phyloP scores from a whole-genome alignment of 2,329 filamentous ascomycete genomes.

The Colletotrichum coccodes region DNA sequence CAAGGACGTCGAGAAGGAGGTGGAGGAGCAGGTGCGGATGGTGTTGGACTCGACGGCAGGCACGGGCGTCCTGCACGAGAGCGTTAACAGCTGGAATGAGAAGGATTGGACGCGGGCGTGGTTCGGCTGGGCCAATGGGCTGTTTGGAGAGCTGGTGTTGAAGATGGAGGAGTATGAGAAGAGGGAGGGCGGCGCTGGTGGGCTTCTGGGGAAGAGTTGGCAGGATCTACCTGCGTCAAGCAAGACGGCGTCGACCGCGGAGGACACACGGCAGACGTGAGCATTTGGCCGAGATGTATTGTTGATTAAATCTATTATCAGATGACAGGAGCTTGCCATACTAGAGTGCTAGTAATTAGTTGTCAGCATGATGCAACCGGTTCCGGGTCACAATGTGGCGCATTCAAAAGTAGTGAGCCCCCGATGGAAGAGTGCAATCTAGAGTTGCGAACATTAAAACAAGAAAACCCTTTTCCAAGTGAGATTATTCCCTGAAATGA shows the following conservation, averaged over 20 bases:
- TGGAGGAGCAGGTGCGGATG: slow-evolving; percentile 46
- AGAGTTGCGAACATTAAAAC: too few species aligned
- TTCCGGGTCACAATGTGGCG: too few species aligned
- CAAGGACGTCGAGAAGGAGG: slow-evolving; percentile 45
- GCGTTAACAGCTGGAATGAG: slow-evolving; percentile 53
- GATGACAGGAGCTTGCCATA: background rate
- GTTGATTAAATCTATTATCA: too few species aligned
- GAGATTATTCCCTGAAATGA: too few species aligned
- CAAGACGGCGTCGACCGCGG: background rate
- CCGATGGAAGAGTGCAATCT: too few species aligned
- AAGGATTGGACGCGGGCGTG: slow-evolving; percentile 54
- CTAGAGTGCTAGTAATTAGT: background rate
- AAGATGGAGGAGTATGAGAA: slow-evolving; percentile 37
- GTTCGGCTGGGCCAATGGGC: slow-evolving; percentile 56
- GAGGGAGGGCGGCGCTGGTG: background rate
- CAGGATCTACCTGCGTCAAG: background rate
- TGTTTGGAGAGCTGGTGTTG: slow-evolving; percentile 52
- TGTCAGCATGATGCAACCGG: background rate
- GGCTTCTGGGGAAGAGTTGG: slow-evolving; percentile 17
- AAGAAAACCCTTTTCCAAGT: too few species aligned
- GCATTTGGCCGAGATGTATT: background rate
- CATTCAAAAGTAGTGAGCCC: too few species aligned
- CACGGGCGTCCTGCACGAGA: slow-evolving; percentile 60
- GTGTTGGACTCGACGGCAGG: slow-evolving; percentile 52
- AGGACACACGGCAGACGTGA: background rate